phyloP scores from a whole-genome alignment of 352 stramenopile species.

The Thraustochytrium sp. region DNA sequence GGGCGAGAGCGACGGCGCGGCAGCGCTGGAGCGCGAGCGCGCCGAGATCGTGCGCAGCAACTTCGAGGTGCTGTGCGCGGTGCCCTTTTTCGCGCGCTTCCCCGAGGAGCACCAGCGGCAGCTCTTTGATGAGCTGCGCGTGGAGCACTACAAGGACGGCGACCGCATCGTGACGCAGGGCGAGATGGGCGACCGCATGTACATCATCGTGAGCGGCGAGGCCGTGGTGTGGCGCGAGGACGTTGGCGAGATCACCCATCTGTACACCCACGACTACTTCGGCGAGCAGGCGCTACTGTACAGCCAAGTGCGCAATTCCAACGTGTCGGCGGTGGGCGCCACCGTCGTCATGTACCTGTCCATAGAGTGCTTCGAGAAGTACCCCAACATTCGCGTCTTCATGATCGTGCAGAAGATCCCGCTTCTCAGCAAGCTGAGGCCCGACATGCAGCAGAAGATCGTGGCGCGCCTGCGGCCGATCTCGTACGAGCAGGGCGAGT shows the following conservation, averaged over 20 bases:
- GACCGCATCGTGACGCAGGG: conserved; percentile 77
- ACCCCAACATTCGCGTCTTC: conserved; percentile 34
- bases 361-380: conserved; percentile 44
- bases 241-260: conserved; percentile 59
- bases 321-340: conserved; percentile 25
- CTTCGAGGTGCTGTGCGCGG: conserved; percentile 36
- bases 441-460: conserved; percentile 39
- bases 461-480: conserved; percentile 58
- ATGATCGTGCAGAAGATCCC: conserved; percentile 46
- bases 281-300: conserved; percentile 77
- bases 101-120: conserved; percentile 21
- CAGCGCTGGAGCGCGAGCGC: background rate
- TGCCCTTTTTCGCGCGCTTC: conserved; percentile 41
- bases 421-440: conserved; percentile 16
- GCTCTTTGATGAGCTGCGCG: conserved; percentile 31
- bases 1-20: background rate
- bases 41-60: conserved; percentile 38
- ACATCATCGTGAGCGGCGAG: conserved; percentile 78
- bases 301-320: conserved; percentile 62
- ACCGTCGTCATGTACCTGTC: conserved; percentile 38
- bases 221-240: conserved; percentile 73
- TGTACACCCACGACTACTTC: conserved; percentile 77
- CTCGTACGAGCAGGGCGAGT: conserved; percentile 70
- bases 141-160: conserved; percentile 61
- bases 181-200: conserved; percentile 74